Conservation (phyloP, 2,329 filamentous ascomycete species). For the Clarireedia paspali region DNA sequence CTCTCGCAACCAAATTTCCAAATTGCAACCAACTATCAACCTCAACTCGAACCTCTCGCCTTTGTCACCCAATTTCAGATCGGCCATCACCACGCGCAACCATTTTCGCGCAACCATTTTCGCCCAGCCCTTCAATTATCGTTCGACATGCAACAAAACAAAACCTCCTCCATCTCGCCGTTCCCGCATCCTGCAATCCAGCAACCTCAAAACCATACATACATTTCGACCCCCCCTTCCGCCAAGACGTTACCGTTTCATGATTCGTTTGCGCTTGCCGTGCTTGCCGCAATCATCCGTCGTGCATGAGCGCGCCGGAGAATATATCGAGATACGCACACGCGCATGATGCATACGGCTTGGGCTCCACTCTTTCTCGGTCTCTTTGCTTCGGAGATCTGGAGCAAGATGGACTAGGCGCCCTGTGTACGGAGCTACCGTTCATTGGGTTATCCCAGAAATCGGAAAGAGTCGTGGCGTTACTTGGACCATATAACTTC, state of each 20-base stretch:
- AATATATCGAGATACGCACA: not conserved
- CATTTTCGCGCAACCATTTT: conserved; percentile 5
- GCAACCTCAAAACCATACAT: not conserved
- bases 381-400: too few species aligned
- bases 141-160: conserved; percentile 9
- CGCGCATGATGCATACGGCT: not conserved
- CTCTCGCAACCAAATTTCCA: too few species aligned
- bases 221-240: not conserved
- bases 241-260: not conserved
- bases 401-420: too few species aligned
- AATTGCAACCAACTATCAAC: too few species aligned
- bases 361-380: too few species aligned
- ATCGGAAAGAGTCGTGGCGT: too few species aligned
- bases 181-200: not conserved
- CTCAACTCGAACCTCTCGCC: too few species aligned
- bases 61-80: too few species aligned
- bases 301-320: not conserved
- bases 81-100: not conserved
- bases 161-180: not conserved
- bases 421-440: too few species aligned
- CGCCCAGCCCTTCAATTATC: conserved; percentile 7
- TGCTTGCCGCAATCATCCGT: not conserved
- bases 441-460: too few species aligned
- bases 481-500: too few species aligned
- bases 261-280: not conserved